A percentile compares a stretch with the other conserved stretches of the same genome.
These are phyloP conservation scores for Colletotrichum cordylinicola DNA, from an alignment of 2,329 filamentous ascomycete species.

Conservation along the genomic window DNA sequence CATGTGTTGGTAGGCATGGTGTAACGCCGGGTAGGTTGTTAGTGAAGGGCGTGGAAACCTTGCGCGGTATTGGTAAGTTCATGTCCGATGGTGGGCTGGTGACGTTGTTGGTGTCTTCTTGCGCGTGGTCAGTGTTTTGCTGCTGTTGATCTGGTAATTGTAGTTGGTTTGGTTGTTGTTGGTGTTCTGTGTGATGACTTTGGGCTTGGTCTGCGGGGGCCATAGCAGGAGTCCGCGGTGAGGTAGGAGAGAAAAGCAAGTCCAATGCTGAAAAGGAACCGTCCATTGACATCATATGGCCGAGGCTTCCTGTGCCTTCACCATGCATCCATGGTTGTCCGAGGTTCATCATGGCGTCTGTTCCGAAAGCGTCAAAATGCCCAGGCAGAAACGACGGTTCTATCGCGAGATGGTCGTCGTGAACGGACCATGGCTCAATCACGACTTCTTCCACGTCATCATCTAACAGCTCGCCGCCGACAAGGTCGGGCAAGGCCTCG, in stretches of 20 bases:
- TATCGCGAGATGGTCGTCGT: background rate
- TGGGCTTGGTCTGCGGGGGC: background rate
- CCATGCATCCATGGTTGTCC: background rate
- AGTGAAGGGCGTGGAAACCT: background rate
- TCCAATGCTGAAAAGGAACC: background rate
- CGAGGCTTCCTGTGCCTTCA: background rate
- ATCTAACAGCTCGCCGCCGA: background rate
- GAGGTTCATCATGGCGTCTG: background rate
- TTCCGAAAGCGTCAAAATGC: background rate
- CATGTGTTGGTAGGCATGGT: conserved; percentile 20
- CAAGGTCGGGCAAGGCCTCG: background rate
- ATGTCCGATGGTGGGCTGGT: background rate
- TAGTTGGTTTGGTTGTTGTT: background rate
- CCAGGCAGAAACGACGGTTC: background rate
- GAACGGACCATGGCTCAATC: conserved; percentile 1
- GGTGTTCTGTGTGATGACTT: background rate
- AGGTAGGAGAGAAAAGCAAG: background rate
- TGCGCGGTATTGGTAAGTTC: background rate
- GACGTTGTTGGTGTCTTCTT: background rate
- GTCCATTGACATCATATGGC: background rate
- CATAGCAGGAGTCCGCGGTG: background rate
- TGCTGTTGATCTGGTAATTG: background rate
- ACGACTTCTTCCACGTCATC: background rate
- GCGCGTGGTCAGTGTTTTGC: background rate
- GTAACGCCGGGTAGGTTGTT: background rate